Evolutionary conservation across 352 stramenopile genomes (phyloP).

Genomic region (Phytopythium sindhum): DNA sequence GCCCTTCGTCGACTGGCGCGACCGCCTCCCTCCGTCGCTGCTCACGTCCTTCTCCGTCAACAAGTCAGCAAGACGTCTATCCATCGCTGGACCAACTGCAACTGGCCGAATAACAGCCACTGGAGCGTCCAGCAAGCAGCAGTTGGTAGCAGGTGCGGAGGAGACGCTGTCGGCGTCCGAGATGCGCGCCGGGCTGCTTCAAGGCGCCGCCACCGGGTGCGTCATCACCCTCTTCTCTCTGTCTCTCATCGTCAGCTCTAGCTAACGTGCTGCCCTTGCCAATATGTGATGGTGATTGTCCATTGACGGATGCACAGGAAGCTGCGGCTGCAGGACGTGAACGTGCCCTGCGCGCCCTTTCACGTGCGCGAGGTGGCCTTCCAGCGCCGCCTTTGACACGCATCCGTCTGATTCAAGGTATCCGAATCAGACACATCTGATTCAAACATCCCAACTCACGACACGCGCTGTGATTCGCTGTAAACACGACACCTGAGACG

Average conservation of each 20-base stretch:
- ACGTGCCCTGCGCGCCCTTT: constrained; percentile 50
- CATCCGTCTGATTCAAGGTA: constrained; percentile 3
- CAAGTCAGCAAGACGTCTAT: constrained; percentile 16
- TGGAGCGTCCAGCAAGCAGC: background rate
- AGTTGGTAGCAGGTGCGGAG: constrained; percentile 8
- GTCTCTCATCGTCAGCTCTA: background rate
- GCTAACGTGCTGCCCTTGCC: background rate
- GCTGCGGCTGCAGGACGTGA: constrained; percentile 50
- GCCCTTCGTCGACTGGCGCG: constrained; percentile 53
- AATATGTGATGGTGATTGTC: background rate
- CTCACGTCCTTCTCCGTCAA: constrained; percentile 14
- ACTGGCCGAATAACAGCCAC: background rate
- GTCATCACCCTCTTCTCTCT: background rate
- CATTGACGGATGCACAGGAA: constrained; percentile 26
- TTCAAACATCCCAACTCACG: background rate
- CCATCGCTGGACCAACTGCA: constrained; percentile 6
- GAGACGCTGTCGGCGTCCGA: constrained; percentile 14
- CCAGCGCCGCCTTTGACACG: constrained; percentile 41
- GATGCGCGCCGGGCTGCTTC: constrained; percentile 29
- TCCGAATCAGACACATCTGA: background rate
- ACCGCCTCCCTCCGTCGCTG: constrained; percentile 33
- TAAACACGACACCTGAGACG: background rate
- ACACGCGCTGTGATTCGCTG: constrained; percentile 13
- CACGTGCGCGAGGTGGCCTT: constrained; percentile 72
- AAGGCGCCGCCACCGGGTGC: constrained; percentile 54